Conservation (phyloP, 139 green algal species). For the Closterium sp. region DNA sequence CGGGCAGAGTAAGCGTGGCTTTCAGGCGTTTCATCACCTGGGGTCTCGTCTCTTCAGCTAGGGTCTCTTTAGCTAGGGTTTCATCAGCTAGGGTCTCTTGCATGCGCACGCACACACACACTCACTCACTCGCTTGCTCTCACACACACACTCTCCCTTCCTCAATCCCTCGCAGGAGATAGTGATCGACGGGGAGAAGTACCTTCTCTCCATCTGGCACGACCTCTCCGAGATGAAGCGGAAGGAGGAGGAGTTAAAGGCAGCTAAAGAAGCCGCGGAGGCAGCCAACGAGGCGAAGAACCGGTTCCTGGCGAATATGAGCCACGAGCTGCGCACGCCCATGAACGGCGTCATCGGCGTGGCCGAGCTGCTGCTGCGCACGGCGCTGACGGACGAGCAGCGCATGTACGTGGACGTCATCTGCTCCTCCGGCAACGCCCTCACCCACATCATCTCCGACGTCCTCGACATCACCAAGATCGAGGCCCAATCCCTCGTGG, state of each 20-base stretch:
- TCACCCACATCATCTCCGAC: constrained; percentile 4
- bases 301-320: constrained; percentile 69
- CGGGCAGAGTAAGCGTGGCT: too few species aligned
- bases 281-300: constrained; percentile 59
- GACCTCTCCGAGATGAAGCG: constrained; percentile 49
- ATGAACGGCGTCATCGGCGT: constrained; percentile 59
- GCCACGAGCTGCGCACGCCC: constrained; percentile 63
- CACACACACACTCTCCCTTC: not conserved
- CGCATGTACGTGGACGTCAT: constrained; percentile 24
- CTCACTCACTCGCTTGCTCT: too few species aligned
- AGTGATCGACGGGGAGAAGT: constrained; percentile 24
- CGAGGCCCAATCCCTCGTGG: not conserved
- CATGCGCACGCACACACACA: too few species aligned
- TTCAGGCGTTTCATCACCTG: too few species aligned
- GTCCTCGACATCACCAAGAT: constrained; percentile 24
- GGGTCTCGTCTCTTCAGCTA: too few species aligned
- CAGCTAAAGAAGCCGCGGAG: constrained; percentile 53
- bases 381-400: constrained; percentile 61
- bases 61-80: too few species aligned
- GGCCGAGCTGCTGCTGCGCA: constrained; percentile 57
- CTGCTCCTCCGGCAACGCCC: not conserved
- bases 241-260: constrained; percentile 19
- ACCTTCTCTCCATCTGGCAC: constrained; percentile 51
- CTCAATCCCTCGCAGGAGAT: constrained; percentile 16
- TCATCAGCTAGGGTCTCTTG: too few species aligned